Evolutionary conservation across 2,329 filamentous ascomycete species (phyloP), one percentile per base, ranked within the genome.

Genomic region (Beauveria asiatica): DNA sequence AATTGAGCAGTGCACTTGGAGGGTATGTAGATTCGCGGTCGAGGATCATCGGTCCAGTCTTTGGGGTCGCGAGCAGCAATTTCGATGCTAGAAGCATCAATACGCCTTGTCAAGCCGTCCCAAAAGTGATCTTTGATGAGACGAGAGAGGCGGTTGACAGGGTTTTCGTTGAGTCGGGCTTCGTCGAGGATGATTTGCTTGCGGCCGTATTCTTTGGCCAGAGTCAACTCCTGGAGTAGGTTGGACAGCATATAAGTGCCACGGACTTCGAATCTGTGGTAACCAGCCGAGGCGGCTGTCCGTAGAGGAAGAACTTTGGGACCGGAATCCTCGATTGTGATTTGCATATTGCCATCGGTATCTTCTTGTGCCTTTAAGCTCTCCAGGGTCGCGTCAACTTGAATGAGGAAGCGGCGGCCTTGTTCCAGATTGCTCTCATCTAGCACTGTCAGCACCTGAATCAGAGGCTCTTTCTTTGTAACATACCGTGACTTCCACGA

Each of bases 241-340:
- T 97, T 99, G 64, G 93, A 96, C 62, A 99, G 83, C 88, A 96
- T 95, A 74, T 99, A 99, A 37, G 91, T 97, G 68, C 94, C 94
- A 65, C 93, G 89, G 63, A 99, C 84, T 70, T 97, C 92, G 73
- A 93, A 92, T 64, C 86, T 86, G 69, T 92, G 93, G 77, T 89
- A 85, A 46, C 92, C 93, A 66, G 89, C 90, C 41, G 92, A 97
- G 23, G 84, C 87, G 30, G 89, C 88, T 3, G 93, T 97, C 64
- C 91, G 89, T 42, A 97, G 78, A 42, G 89, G 87, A 59, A 97
- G 82, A 50, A 91, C 87, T 82, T 97, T 99, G 54, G 94, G 93
- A 0, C 94, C 94, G 64, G 84, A 83, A 75, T 99, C 94, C 70
- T 97, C 94, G 67, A 97, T 96, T 33, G 94, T 99, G 72, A 99